phyloP scores from a whole-genome alignment of 176 grass and related monocot species.

The Alopecurus myosuroides region DNA sequence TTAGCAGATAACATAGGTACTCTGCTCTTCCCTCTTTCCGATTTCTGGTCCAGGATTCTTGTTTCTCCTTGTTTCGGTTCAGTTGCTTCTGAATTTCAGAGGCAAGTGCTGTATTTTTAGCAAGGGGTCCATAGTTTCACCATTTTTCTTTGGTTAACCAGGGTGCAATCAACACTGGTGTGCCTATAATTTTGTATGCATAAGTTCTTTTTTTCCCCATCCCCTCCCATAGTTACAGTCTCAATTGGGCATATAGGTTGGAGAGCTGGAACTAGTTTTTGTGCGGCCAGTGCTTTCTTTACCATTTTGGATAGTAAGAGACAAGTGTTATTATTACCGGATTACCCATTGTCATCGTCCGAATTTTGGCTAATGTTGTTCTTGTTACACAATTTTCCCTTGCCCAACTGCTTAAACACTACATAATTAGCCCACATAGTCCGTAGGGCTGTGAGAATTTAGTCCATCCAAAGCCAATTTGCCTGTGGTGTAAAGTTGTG shows the following conservation, averaged over 20 bases:
- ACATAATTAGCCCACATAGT: background rate
- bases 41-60: slow-evolving; percentile 12
- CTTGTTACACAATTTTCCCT: background rate
- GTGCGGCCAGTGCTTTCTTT: background rate
- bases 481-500: background rate
- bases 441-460: background rate
- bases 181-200: background rate
- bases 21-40: background rate
- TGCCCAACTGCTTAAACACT: background rate
- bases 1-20: background rate
- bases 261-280: background rate
- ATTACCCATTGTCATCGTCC: slow-evolving; percentile 10
- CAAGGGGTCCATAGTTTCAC: background rate
- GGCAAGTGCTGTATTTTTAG: background rate
- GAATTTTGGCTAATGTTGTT: slow-evolving; percentile 19
- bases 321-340: slow-evolving; percentile 13
- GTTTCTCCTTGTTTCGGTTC: background rate
- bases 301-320: background rate
- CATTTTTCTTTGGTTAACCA: background rate
- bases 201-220: background rate
- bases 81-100: background rate
- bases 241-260: background rate
- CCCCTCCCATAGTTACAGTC: background rate
- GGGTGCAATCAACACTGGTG: background rate
- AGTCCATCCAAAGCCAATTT: background rate